Base-by-base conservation (phyloP, 768 basidiomycete species). In the Leccinum uliginosum region DNA sequence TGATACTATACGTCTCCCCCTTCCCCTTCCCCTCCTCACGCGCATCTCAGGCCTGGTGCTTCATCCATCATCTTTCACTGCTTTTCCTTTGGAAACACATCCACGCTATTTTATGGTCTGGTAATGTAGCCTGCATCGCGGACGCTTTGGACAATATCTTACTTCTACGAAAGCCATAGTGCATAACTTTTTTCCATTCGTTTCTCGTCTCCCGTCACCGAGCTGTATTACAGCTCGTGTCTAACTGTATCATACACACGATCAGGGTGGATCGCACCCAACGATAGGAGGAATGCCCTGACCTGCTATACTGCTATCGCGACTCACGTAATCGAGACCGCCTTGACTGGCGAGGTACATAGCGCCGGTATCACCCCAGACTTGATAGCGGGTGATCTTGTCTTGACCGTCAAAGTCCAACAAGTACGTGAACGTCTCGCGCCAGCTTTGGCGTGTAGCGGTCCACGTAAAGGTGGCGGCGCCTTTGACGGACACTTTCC, bases 331-430 rank as follows among this genome's bases (percentile, higher is more conserved):
- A 32, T 26, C 17, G 32, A 84, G 66, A 64, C 73, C 62, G n/a
- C 84, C 83, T 23, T 68, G 73, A 38, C 80, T 75, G 6, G 84
- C 85, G 14, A 86, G 75, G 68, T 83, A 84, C 10, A 82, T 78
- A 6, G 84, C 80, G 11, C 83, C 85, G 7, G 84, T 81, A 67
- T 87, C 86, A 11, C 82, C 83, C 85, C 85, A 87, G 2, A 87
- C 77, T 63, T 87, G 80, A 75, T 84, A 85, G 44, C 76, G 72
- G 23, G 73, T 73, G n/a, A 87, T 73, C 68, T 80, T 85, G 54
- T 70, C 64, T 27, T 78, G 76, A 23, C 80, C 74, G 54, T 85
- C 84, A 64, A 86, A 86, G 65, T 82, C 82, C 59, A 87, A 67
- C 17, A 79, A 73, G 61, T 86, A 86, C 9, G 74, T 70, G 62